A percentile compares a stretch with the other conserved stretches of the same genome.
Conservation (phyloP, 371 early-diverging fungal species). For the Gilbertella persicaria region DNA sequence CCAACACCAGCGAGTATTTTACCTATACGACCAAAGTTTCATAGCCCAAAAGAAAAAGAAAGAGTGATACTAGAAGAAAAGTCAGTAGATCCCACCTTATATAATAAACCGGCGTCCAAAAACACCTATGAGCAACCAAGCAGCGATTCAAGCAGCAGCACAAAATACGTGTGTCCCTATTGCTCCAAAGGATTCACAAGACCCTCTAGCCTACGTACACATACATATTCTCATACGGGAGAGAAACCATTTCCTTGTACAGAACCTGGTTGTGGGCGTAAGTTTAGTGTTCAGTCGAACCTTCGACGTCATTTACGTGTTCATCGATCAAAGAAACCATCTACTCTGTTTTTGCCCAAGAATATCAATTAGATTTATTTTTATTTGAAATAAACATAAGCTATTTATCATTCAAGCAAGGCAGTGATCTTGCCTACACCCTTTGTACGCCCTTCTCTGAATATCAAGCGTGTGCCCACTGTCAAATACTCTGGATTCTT, state of each 20-base stretch:
- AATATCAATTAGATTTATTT: constrained; percentile 5
- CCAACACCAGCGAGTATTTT: constrained; percentile 6
- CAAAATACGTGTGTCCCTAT: constrained; percentile 59
- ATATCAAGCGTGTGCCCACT: constrained; percentile 74
- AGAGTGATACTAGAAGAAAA: background rate
- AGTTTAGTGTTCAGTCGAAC: constrained; percentile 77
- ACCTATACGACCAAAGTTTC: constrained; percentile 9
- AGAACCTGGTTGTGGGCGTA: constrained; percentile 60
- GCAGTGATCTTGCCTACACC: constrained; percentile 86
- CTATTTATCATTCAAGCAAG: constrained; percentile 14
- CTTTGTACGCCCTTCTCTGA: constrained; percentile 90
- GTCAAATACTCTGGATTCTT: constrained; percentile 83
- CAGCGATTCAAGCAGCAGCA: background rate
- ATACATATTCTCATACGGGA: constrained; percentile 75
- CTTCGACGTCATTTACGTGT: constrained; percentile 66
- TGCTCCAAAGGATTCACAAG: constrained; percentile 73
- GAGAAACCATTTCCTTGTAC: constrained; percentile 71
- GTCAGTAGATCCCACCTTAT: background rate
- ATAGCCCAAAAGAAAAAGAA: too few relatives aligned
- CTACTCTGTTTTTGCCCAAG: constrained; percentile 6
- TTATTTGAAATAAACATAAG: background rate
- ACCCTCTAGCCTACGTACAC: constrained; percentile 68
- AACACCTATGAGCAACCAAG: background rate
- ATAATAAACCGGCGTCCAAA: background rate
- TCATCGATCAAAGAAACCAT: constrained; percentile 31